A percentile compares a stretch with the other conserved stretches of the same genome.
phyloP scores from a whole-genome alignment of 495 filamentous ascomycete species.

The Thozetella sp. region DNA sequence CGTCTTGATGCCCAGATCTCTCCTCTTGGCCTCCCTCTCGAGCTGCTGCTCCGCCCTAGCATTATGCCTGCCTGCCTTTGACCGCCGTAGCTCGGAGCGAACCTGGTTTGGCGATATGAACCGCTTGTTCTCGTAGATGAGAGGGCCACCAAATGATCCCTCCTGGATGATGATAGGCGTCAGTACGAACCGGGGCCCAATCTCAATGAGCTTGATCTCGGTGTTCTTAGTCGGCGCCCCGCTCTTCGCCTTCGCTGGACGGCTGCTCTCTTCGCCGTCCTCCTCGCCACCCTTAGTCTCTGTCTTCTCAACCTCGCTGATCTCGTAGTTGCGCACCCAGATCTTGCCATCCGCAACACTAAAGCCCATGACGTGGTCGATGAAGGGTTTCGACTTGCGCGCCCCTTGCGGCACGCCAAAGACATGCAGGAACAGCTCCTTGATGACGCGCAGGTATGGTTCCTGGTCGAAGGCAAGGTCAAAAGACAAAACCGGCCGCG shows the following conservation, averaged over 20 bases:
- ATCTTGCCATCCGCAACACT: slow-evolving; percentile 93
- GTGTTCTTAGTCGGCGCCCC: slow-evolving; percentile 54
- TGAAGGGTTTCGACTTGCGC: slow-evolving; percentile 90
- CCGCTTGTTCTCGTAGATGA: slow-evolving; percentile 98
- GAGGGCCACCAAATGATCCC: slow-evolving; percentile 91
- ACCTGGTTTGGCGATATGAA: slow-evolving; percentile 97
- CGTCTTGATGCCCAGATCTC: slow-evolving; percentile 71
- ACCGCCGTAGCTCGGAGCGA: slow-evolving; percentile 72
- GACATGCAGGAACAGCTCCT: slow-evolving; percentile 87
- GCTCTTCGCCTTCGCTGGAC: slow-evolving; percentile 28
- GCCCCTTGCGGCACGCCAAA: slow-evolving; percentile 91
- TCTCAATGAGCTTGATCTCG: slow-evolving; percentile 85
- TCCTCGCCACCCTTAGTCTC: slow-evolving; percentile 41
- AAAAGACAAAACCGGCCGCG: slow-evolving; percentile 92
- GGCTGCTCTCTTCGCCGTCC: slow-evolving; percentile 24
- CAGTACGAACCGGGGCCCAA: slow-evolving; percentile 91
- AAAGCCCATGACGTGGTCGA: slow-evolving; percentile 93
- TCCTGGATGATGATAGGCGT: slow-evolving; percentile 97
- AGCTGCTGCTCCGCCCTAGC: slow-evolving; percentile 70
- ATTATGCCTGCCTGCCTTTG: slow-evolving; percentile 76
- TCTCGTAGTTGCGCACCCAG: slow-evolving; percentile 95
- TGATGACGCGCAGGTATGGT: slow-evolving; percentile 70
- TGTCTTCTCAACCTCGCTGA: slow-evolving; percentile 74
- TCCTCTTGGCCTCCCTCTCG: slow-evolving; percentile 73
- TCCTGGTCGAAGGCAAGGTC: slow-evolving; percentile 80